phyloP scores from a whole-genome alignment of 345 rosid species.

The Eucalyptus marginata region DNA sequence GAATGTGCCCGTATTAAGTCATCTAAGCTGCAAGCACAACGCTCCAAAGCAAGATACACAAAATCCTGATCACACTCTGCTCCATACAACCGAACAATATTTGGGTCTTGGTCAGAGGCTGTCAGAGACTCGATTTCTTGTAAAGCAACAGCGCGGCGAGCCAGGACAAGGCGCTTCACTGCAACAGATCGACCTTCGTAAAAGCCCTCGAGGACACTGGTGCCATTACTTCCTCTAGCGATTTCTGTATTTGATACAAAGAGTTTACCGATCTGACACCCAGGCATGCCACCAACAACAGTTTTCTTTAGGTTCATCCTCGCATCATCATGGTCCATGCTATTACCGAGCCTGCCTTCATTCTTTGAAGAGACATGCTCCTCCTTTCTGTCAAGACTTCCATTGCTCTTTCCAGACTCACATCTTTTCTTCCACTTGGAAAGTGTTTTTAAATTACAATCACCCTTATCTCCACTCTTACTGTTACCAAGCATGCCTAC shows the following conservation, averaged over 20 bases:
- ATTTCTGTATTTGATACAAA: slow-evolving; percentile 63
- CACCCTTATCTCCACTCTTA: slow-evolving; percentile 2
- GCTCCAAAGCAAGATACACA: slow-evolving; percentile 86
- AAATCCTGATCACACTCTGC: slow-evolving; percentile 87
- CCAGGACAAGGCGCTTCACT: slow-evolving; percentile 81
- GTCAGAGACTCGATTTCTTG: slow-evolving; percentile 91
- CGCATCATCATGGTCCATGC: slow-evolving; percentile 6
- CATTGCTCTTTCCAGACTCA: slow-evolving; percentile 40
- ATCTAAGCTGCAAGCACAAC: slow-evolving; percentile 69
- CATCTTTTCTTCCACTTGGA: slow-evolving; percentile 48
- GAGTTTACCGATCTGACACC: slow-evolving; percentile 65
- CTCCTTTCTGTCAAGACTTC: slow-evolving; percentile 17
- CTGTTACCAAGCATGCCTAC: neutral
- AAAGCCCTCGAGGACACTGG: slow-evolving; percentile 70
- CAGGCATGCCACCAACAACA: slow-evolving; percentile 26
- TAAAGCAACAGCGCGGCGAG: slow-evolving; percentile 73
- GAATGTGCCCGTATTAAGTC: slow-evolving; percentile 52
- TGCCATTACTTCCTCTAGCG: slow-evolving; percentile 92
- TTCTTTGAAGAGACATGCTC: slow-evolving; percentile 8
- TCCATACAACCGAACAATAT: slow-evolving; percentile 87
- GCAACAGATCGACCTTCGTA: slow-evolving; percentile 91
- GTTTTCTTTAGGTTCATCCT: slow-evolving; percentile 28
- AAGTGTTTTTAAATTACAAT: slow-evolving; percentile 12
- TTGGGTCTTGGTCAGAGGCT: slow-evolving; percentile 80
- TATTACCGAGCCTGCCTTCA: slow-evolving; percentile 15